Evolutionary conservation across 1,139 yeast species (phyloP).

Genomic region (Suhomyces bokatorum): DNA sequence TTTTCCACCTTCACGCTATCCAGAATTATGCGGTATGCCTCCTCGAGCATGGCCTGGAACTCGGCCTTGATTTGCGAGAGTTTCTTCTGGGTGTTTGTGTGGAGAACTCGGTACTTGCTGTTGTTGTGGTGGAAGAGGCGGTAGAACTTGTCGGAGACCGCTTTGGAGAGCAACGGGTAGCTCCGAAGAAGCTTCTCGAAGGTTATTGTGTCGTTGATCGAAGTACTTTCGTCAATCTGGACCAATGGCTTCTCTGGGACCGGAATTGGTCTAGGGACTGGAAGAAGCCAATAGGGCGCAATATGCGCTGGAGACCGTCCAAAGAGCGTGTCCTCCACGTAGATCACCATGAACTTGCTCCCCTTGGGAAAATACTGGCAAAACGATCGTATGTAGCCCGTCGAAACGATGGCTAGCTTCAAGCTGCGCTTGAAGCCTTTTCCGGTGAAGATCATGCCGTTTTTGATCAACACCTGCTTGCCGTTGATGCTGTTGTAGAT

Average conservation of each 20-base stretch:
- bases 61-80: slow-evolving; percentile 31
- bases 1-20: slow-evolving; percentile 40
- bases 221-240: background rate
- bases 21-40: slow-evolving; percentile 42
- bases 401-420: slow-evolving; percentile 43
- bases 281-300: slow-evolving; percentile 1
- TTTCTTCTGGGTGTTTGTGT: slow-evolving; percentile 32
- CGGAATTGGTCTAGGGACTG: background rate
- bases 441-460: slow-evolving; percentile 54
- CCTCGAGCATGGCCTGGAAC: slow-evolving; percentile 37
- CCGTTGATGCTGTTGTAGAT: slow-evolving; percentile 61
- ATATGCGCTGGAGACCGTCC: slow-evolving; percentile 27
- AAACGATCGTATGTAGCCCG: slow-evolving; percentile 47
- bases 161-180: slow-evolving; percentile 47
- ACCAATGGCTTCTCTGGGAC: background rate
- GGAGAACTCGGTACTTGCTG: slow-evolving; percentile 32
- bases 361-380: slow-evolving; percentile 50
- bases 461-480: slow-evolving; percentile 57
- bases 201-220: slow-evolving; percentile 14
- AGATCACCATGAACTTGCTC: slow-evolving; percentile 52
- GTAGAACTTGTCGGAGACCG: slow-evolving; percentile 49
- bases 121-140: slow-evolving; percentile 48
- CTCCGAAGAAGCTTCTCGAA: slow-evolving; percentile 42
- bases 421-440: slow-evolving; percentile 57
- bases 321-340: slow-evolving; percentile 51